Conservation (phyloP, 2,329 filamentous ascomycete genomes). For the Graphiopsis chlorocephala region DNA sequence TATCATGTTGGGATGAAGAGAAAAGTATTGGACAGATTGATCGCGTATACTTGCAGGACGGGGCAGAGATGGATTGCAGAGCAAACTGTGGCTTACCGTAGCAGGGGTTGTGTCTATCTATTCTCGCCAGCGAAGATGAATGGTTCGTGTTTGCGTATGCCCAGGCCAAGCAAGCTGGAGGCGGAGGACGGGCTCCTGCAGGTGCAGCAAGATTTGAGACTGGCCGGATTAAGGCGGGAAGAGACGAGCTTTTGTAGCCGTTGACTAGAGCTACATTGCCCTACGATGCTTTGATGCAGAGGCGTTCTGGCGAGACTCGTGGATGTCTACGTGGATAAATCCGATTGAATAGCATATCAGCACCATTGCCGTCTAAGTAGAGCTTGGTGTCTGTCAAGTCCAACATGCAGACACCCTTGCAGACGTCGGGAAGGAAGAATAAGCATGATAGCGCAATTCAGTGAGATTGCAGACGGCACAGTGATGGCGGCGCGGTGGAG, state of each 20-base stretch:
- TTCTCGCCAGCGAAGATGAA: background rate
- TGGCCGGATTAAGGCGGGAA: background rate
- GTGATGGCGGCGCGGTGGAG: background rate
- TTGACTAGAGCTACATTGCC: background rate
- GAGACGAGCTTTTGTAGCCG: background rate
- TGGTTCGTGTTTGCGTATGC: conserved; percentile 8
- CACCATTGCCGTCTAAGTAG: background rate
- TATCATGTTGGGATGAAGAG: conserved; percentile 10
- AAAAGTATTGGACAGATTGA: background rate
- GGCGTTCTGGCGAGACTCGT: background rate
- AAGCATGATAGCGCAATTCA: background rate
- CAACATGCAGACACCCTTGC: background rate
- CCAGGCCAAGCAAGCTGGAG: background rate
- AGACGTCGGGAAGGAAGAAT: conserved; percentile 3
- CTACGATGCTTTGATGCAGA: background rate
- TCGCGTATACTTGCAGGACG: background rate
- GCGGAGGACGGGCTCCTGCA: background rate
- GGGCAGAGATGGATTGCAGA: background rate
- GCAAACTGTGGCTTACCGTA: conserved; percentile 4
- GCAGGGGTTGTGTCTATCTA: background rate
- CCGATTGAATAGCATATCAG: background rate
- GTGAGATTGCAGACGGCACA: background rate
- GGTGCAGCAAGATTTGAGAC: background rate
- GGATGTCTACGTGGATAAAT: background rate
- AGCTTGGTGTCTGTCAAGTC: background rate